phyloP scores from a whole-genome alignment of 306 rosid species.

The Inga laurina region DNA sequence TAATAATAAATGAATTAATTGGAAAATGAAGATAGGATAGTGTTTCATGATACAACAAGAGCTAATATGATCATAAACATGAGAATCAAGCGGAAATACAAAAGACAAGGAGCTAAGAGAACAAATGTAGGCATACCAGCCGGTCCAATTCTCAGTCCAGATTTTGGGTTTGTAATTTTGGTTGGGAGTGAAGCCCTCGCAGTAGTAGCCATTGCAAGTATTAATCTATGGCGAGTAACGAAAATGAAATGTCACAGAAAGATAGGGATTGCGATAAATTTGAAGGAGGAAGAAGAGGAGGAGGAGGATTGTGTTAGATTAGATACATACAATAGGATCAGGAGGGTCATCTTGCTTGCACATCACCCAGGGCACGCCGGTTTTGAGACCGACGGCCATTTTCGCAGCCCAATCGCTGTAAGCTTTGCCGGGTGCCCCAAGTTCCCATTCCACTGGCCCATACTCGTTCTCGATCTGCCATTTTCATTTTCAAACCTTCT shows the following conservation, averaged over 20 bases:
- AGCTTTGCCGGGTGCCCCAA: slow-evolving; percentile 68
- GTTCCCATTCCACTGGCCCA: slow-evolving; percentile 60
- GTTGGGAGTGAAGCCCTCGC: slow-evolving; percentile 83
- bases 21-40: background rate
- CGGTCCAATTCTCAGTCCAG: slow-evolving; percentile 97
- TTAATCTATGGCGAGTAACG: slow-evolving; percentile 55
- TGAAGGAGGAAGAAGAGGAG: background rate
- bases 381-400: slow-evolving; percentile 73
- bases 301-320: background rate
- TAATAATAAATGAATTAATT: no score
- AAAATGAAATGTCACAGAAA: slow-evolving; percentile 14
- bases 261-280: slow-evolving; percentile 1
- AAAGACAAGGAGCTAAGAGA: background rate
- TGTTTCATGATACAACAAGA: background rate
- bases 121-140: slow-evolving; percentile 66
- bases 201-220: slow-evolving; percentile 88
- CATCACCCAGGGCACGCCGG: slow-evolving; percentile 96
- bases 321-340: slow-evolving; percentile 69
- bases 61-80: background rate
- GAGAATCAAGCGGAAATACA: background rate
- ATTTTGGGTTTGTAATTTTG: slow-evolving; percentile 69
- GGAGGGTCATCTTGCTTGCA: slow-evolving; percentile 89
- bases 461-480: slow-evolving; percentile 87
- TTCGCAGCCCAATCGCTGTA: slow-evolving; percentile 81
- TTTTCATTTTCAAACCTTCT: background rate